Evolutionary conservation across 306 rosid genomes (phyloP), one percentile per base, ranked within the genome.

Genomic region (Canavalia ensiformis): DNA sequence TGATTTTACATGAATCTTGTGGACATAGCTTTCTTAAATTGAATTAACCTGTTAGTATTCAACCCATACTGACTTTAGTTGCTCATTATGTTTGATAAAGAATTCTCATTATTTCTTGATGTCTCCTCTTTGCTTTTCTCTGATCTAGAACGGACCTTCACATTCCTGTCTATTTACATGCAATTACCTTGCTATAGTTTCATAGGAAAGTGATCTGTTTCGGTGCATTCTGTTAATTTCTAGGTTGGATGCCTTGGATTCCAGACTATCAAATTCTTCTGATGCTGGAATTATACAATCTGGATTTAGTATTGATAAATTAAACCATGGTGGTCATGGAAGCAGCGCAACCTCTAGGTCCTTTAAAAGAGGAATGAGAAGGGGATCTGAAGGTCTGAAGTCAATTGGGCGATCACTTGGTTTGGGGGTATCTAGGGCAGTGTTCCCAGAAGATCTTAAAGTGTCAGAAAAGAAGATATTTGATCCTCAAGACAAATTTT

Each of bases 341-440:
- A 92, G 88, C 83, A 85, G 89, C 84, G 80, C 89, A 72, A 84
- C 97, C 34, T 87, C 97, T 75, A 86, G 92, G 82, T 95, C 99
- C 60, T 93, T 95, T 58, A 93, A 91, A 82, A 93, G 81, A 86
- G 97, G 97, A 79, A 90, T 95, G 99, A 90, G 56, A 84, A 93
- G 88, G 86, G 97, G 99, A 25, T 95, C 99, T 7, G 98, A 90
- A 89, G 98, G 99, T 83, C 90, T 95, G 47, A 93, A 93, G 87
- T 91, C 94, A 37, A 90, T 95, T 64, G 99, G 99, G 42, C 90
- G 96, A 72, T 84, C 97, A 18, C 92, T 95, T 80, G 86, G 94
- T 72, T 91, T 95, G 81, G 97, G 97, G 66, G 94, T 93, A 82
- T 90, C 98, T 78, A 87, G 85, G 84, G 97, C 92, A 6, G 98